Conservation (phyloP, 169 alveolate species). For the Eimeria acervulina region DNA sequence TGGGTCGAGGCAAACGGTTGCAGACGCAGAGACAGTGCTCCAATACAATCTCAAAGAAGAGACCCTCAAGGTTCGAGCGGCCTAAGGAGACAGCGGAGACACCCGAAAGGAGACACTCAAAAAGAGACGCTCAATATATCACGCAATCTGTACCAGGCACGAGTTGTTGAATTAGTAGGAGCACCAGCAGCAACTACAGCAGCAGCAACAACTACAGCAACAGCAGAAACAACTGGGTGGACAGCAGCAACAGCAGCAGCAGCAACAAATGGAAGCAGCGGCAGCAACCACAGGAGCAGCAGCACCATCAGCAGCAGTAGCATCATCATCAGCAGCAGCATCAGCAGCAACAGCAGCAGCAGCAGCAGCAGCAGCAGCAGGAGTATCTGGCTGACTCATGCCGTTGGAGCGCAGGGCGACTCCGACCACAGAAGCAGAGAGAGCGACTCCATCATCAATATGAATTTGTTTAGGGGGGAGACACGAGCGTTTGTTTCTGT, state of each 20-base stretch:
- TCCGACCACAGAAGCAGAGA: conserved; percentile 58
- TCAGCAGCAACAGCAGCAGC: background rate
- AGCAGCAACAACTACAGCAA: too few relatives aligned
- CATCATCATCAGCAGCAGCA: background rate
- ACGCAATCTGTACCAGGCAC: too few relatives aligned
- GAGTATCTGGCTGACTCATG: background rate
- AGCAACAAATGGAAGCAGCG: background rate
- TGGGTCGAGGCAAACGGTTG: conserved; percentile 73
- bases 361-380: conserved; percentile 13
- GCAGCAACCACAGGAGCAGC: background rate
- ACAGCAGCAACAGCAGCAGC: conserved; percentile 15
- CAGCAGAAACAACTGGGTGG: background rate
- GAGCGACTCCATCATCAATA: conserved; percentile 54
- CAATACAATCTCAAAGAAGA: conserved; percentile 59
- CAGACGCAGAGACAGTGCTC: conserved; percentile 76
- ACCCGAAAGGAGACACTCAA: background rate
- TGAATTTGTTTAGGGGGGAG: conserved; percentile 73
- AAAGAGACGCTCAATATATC: too few relatives aligned
- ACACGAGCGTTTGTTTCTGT: background rate
- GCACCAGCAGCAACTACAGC: too few relatives aligned
- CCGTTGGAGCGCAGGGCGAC: conserved; percentile 43
- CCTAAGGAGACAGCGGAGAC: background rate
- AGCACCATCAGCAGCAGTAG: conserved; percentile 24
- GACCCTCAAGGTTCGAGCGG: conserved; percentile 52
- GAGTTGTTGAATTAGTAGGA: too few relatives aligned